Base-by-base conservation (phyloP, 352 stramenopile species). In the Globisporangium barbulae region DNA sequence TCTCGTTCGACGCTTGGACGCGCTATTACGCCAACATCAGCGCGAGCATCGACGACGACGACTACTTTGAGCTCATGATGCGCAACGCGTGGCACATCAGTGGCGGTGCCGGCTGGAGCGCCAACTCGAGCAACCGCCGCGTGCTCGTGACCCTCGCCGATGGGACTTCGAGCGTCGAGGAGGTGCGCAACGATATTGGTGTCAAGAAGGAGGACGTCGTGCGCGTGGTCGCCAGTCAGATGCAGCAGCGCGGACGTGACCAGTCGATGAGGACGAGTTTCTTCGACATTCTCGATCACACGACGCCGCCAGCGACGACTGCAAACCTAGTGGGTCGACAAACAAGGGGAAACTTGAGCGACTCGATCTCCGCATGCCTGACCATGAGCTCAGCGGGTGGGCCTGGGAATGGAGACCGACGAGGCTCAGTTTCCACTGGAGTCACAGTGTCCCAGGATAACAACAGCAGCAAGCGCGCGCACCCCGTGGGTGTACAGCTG, bases 21-120 rank as follows among this genome's bases (percentile, higher is more conserved):
- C 75, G 86, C 25, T 98, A 97, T 73, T 98, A 98, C 72, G 70
- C 76, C 4, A 97, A 97, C 65, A 74, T 98, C 30, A 94, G 83
- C 33, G 85, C 85, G 21, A 78, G 70, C 39, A 93, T 98, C 60
- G 89, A 97, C 53, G 82, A 95, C 71, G 92, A 98, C 66, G 88
- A 97, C 41, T 97, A 97, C 63, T 98, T 97, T 63, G 89, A 97
- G 73, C 71, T 94, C 49, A 95, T 98, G 85, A 90, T 98, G 69
- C 85, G 88, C 60, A 97, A 97, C 61, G 81, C 81, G 4, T 90
- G 81, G 81, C 78, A 90, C 55, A 73, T 94, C 37, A 78, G 70
- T 3, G 74, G 80, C 25, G 88, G 81, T 17, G 22, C 72, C 12
- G 78, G 80, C 28, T 78, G 69, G 72, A 69, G 67, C 39, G 81